phyloP scores from a whole-genome alignment of 1,284 basidiomycete species.

The Malassezia yamatoensis region DNA sequence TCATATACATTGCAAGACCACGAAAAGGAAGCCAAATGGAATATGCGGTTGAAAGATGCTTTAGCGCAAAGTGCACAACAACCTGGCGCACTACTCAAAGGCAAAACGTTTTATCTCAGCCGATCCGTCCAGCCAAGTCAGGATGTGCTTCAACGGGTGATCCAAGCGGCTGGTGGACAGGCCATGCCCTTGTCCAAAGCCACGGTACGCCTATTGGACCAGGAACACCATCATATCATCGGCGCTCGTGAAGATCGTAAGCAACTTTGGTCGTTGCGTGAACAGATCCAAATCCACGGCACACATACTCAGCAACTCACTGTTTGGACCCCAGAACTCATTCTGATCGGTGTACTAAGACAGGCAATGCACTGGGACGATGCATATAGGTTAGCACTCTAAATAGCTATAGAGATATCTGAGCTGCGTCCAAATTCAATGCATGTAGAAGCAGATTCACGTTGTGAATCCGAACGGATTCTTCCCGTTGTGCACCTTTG shows the following conservation, averaged over 20 bases:
- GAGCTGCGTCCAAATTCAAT: conserved; percentile 43
- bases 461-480: conserved; percentile 38
- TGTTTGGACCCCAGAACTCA: conserved; percentile 18
- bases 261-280: conserved; percentile 2
- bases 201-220: not conserved
- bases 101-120: conserved; percentile 15
- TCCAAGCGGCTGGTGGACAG: conserved; percentile 17
- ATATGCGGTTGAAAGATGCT: conserved; percentile 5
- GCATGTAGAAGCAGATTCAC: conserved; percentile 45
- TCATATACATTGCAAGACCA: conserved; percentile 15
- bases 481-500: conserved; percentile 17
- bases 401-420: conserved; percentile 34
- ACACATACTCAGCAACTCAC: not conserved
- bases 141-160: conserved; percentile 14
- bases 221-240: conserved; percentile 13
- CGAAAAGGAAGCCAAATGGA: conserved; percentile 15
- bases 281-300: conserved; percentile 3
- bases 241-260: conserved; percentile 8
- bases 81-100: conserved; percentile 13
- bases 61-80: conserved; percentile 6
- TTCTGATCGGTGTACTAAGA: conserved; percentile 17
- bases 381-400: not conserved
- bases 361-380: conserved; percentile 18
- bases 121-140: conserved; percentile 10
- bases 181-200: not conserved